These are phyloP conservation scores for Xylaria sp. DNA, from an alignment of 2,329 filamentous ascomycete genomes.

Conservation along the genomic window DNA sequence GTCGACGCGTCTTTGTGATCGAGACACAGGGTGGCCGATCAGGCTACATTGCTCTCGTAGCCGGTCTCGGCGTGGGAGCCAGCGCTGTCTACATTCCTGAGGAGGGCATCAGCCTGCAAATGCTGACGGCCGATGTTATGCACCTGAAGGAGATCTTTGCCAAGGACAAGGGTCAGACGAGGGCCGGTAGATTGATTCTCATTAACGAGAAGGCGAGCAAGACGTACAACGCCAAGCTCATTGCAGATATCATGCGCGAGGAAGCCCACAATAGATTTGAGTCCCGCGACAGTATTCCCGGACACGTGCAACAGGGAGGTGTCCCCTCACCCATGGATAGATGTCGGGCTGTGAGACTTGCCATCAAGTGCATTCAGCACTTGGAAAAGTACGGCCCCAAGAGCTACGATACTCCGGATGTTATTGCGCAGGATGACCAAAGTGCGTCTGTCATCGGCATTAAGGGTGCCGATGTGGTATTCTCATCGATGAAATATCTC, in stretches of 20 bases:
- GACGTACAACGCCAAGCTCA: conserved; percentile 87
- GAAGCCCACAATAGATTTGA: conserved; percentile 91
- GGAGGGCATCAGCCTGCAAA: conserved; percentile 89
- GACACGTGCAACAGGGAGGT: conserved; percentile 91
- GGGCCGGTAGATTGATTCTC: conserved; percentile 90
- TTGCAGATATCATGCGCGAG: conserved; percentile 92
- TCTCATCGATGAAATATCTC: conserved; percentile 72
- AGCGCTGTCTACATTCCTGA: conserved; percentile 94
- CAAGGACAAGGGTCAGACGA: conserved; percentile 78
- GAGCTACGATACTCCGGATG: conserved; percentile 47
- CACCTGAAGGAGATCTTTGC: conserved; percentile 82
- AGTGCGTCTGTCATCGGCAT: conserved; percentile 85
- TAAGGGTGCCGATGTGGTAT: conserved; percentile 82
- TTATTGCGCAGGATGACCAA: conserved; percentile 67
- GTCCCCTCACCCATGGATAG: conserved; percentile 95
- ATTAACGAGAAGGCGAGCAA: conserved; percentile 90
- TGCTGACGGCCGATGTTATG: conserved; percentile 84
- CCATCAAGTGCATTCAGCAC: conserved; percentile 91
- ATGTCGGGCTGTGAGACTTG: conserved; percentile 82
- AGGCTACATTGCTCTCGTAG: conserved; percentile 87
- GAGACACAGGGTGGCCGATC: conserved; percentile 95
- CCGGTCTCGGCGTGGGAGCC: conserved; percentile 86
- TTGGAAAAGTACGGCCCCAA: conserved; percentile 71
- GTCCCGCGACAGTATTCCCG: conserved; percentile 82
- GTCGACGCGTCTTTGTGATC: conserved; percentile 92